Evolutionary conservation across 2,329 filamentous ascomycete species (phyloP).

Genomic region (Colletotrichum sp.): DNA sequence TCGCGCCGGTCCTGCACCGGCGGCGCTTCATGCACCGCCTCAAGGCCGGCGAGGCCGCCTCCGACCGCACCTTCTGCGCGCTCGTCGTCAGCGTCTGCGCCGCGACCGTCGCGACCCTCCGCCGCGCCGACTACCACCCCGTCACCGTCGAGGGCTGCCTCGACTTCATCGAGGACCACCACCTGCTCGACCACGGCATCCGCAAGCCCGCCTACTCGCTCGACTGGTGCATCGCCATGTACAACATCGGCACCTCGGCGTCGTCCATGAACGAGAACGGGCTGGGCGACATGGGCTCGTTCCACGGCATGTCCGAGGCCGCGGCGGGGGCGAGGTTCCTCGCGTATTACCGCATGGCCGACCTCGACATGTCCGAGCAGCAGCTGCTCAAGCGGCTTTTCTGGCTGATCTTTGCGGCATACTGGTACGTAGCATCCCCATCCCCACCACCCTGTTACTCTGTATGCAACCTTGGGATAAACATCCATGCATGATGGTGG

Average conservation of each 20-base stretch:
- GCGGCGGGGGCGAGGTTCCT: slow-evolving; percentile 34
- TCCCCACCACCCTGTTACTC: background rate
- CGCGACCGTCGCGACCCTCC: slow-evolving; percentile 36
- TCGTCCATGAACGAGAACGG: slow-evolving; percentile 19
- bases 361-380: slow-evolving; percentile 28
- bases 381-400: slow-evolving; percentile 38
- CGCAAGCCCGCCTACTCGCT: slow-evolving; percentile 28
- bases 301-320: slow-evolving; percentile 28
- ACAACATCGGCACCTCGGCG: slow-evolving; percentile 35
- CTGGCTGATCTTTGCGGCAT: slow-evolving; percentile 35
- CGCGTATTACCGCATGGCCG: slow-evolving; percentile 29
- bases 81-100: slow-evolving; percentile 40
- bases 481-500: background rate
- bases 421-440: background rate
- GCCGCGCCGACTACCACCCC: slow-evolving; percentile 27
- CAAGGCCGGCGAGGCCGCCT: slow-evolving; percentile 26
- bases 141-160: slow-evolving; percentile 33
- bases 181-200: slow-evolving; percentile 25
- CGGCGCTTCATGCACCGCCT: slow-evolving; percentile 34
- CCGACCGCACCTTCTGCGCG: slow-evolving; percentile 33
- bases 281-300: slow-evolving; percentile 16
- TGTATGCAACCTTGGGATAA: background rate
- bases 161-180: slow-evolving; percentile 31
- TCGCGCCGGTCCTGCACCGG: slow-evolving; percentile 37
- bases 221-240: slow-evolving; percentile 41